Evolutionary conservation across 108 stramenopile species (phyloP).

Genomic region (Nitzschia palea): DNA sequence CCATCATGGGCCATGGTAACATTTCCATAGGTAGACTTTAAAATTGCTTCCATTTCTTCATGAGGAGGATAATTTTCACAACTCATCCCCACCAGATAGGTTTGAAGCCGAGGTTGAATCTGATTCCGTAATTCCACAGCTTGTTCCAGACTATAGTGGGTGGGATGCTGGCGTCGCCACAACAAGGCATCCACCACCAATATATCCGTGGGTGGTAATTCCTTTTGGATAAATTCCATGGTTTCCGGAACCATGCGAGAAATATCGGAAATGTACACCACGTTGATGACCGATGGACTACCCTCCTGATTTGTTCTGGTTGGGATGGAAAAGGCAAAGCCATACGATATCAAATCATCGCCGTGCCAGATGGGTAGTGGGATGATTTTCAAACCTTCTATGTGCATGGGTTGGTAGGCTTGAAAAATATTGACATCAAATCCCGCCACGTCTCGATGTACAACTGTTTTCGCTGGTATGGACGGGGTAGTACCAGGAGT

Average conservation of each 20-base stretch:
- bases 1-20: slow-evolving; percentile 75
- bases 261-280: slow-evolving; percentile 87
- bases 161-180: slow-evolving; percentile 39
- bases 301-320: slow-evolving; percentile 7
- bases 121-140: slow-evolving; percentile 50
- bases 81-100: slow-evolving; percentile 82
- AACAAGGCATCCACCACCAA: slow-evolving; percentile 75
- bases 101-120: slow-evolving; percentile 51
- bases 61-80: slow-evolving; percentile 81
- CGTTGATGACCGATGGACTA: slow-evolving; percentile 37
- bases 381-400: slow-evolving; percentile 61
- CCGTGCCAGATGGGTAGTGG: slow-evolving; percentile 88
- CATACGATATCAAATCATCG: slow-evolving; percentile 77
- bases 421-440: slow-evolving; percentile 59
- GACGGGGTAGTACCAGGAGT: not conserved
- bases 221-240: slow-evolving; percentile 56
- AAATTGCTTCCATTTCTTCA: slow-evolving; percentile 70
- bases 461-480: slow-evolving; percentile 18
- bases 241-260: slow-evolving; percentile 72
- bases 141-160: slow-evolving; percentile 71
- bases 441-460: slow-evolving; percentile 65
- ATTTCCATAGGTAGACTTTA: slow-evolving; percentile 35
- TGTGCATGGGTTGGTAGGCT: slow-evolving; percentile 55
- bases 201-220: slow-evolving; percentile 75
- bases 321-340: slow-evolving; percentile 75